A percentile compares a stretch with the other conserved stretches of the same genome.
Conservation (phyloP, 2,329 filamentous ascomycete species). For the Colletotrichum aenigma region DNA sequence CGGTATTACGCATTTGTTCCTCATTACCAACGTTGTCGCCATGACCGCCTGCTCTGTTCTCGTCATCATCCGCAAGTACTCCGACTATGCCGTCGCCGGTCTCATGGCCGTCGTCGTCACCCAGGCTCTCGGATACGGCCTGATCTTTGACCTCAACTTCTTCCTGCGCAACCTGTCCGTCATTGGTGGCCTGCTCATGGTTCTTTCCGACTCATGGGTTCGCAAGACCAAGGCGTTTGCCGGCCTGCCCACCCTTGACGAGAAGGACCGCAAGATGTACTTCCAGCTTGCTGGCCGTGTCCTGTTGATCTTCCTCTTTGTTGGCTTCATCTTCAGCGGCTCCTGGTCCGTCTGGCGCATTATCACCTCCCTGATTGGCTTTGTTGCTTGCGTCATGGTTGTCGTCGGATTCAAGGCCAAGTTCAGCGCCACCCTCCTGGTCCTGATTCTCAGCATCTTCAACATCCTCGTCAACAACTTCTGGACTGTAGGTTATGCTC, state of each 20-base stretch:
- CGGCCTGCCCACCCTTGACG: slow-evolving; percentile 89
- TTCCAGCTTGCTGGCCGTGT: slow-evolving; percentile 97
- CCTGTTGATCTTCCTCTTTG: slow-evolving; percentile 94
- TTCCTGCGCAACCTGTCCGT: slow-evolving; percentile 98
- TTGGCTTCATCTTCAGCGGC: slow-evolving; percentile 95
- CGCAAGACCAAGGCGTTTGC: slow-evolving; percentile 97
- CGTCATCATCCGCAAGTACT: slow-evolving; percentile 91
- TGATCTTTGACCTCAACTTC: slow-evolving; percentile 99
- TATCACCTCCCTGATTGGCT: slow-evolving; percentile 81
- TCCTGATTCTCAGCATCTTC: slow-evolving; percentile 94
- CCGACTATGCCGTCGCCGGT: slow-evolving; percentile 89
- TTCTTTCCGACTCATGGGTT: slow-evolving; percentile 96
- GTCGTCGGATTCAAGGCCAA: slow-evolving; percentile 99
- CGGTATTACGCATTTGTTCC: slow-evolving; percentile 91
- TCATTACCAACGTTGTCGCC: slow-evolving; percentile 85
- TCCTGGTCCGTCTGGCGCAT: slow-evolving; percentile 91
- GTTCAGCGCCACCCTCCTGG: slow-evolving; percentile 94
- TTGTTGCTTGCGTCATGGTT: slow-evolving; percentile 96
- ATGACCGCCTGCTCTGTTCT: slow-evolving; percentile 84
- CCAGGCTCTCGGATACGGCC: slow-evolving; percentile 93
- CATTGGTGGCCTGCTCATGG: slow-evolving; percentile 96
- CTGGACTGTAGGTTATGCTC: slow-evolving; percentile 80
- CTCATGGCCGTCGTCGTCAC: slow-evolving; percentile 90
- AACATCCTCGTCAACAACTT: slow-evolving; percentile 99
- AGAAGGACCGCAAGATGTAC: slow-evolving; percentile 99